Base-by-base conservation (phyloP, 2,329 filamentous ascomycete species). In the Penicillium sp. region DNA sequence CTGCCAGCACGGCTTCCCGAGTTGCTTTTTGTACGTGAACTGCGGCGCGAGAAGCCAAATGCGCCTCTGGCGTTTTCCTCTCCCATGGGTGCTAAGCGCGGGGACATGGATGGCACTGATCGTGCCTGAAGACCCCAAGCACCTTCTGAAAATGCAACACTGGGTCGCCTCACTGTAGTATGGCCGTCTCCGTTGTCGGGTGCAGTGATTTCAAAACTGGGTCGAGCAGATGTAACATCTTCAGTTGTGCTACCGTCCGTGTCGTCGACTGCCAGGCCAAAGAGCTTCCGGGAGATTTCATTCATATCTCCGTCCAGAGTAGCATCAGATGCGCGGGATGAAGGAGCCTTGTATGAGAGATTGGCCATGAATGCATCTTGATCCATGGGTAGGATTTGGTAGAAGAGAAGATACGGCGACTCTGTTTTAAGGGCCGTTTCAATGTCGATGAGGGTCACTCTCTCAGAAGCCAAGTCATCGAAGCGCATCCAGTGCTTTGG, bases 321-420 rank as follows among this genome's bases (percentile, higher is more conserved):
- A 23, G 62, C 61, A 36, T 63, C 60, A 13, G 66, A 67, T 5
- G 62, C 57, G 28, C 57, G 58, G 18, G 64, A 70, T 6, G 66
- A 70, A 6, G 64, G 51, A 12, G 66, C 56, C 13, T 66, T 68
- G 33, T 78, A 76, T 7, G 62, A 60, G 18, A 67, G 47, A 42
- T 68, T 70, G 42, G 65, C 64, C 36, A 68, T 63, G 6, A 66
- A 67, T 16, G 71, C 72, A 57, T 87, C 81, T 51, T 92, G 88
- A 28, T 90, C 84, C 65, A 95, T 90, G 0, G 93, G 92, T 28
- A 95, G 83, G 38, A 97, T 89, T 70, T 96, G 93, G 66, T 96
- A 99, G 71, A 97, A 97, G 0, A 99, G 78, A 6, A 97, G 81
- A 69, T 97, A 97, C 0, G 94, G 93, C 70, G 90, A 95, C 70